Conservation (phyloP, 1,284 basidiomycete species). For the Ustilago sp. region DNA sequence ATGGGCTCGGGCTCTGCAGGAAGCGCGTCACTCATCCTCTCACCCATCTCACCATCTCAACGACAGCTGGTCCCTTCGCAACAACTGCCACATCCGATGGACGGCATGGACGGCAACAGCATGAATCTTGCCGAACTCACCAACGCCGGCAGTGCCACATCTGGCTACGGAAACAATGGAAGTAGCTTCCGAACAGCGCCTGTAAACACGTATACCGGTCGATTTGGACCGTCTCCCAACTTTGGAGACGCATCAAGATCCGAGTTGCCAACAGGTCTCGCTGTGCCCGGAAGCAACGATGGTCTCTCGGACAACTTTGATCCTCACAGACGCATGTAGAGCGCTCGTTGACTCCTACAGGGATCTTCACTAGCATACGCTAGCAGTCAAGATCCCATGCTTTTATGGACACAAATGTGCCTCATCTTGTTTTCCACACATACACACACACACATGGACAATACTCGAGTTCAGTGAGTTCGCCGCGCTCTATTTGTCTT, state of each 20-base stretch:
- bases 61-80: conserved; percentile 35
- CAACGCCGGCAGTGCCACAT: background rate
- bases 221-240: background rate
- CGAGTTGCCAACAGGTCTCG: conserved; percentile 25
- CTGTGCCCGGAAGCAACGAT: conserved; percentile 12
- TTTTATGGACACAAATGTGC: background rate
- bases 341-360: background rate
- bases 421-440: background rate
- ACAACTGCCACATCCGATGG: conserved; percentile 22
- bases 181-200: conserved; percentile 11
- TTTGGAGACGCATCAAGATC: conserved; percentile 18
- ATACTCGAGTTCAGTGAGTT: background rate
- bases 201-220: conserved; percentile 1
- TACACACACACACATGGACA: background rate
- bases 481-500: background rate
- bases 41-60: conserved; percentile 12
- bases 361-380: too few species aligned
- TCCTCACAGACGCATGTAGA: conserved; percentile 20
- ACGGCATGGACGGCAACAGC: conserved; percentile 13
- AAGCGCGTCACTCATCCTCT: conserved; percentile 8
- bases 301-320: conserved; percentile 1
- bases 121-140: conserved; percentile 8
- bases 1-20: conserved; percentile 11
- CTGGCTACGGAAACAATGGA: conserved; percentile 5
- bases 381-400: background rate